Percentiles rank a stretch among this genome's conserved stretches.
These are phyloP conservation scores for Candida palmyrensis DNA, from an alignment of 805 yeast species.

Conservation along the genomic window DNA sequence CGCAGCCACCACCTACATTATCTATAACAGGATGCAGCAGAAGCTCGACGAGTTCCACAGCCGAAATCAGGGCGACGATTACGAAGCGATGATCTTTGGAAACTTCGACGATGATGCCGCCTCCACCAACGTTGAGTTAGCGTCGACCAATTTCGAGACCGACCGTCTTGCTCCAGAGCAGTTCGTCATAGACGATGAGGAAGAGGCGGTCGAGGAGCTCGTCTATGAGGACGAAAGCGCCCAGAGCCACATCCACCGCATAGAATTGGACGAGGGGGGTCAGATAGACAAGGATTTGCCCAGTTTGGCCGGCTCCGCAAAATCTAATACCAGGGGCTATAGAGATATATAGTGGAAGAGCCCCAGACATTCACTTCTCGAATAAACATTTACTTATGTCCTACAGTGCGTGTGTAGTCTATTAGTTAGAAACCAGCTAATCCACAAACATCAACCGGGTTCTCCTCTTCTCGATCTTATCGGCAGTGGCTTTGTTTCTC, in stretches of 20 bases:
- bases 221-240: too few species aligned
- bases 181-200: slow-evolving; percentile 35
- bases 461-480: slow-evolving; percentile 39
- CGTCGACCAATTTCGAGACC: slow-evolving; percentile 32
- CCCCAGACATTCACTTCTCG: too few species aligned
- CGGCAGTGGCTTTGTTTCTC: slow-evolving; percentile 21
- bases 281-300: too few species aligned
- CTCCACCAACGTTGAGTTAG: slow-evolving; percentile 28
- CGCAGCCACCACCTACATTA: slow-evolving; percentile 55
- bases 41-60: slow-evolving; percentile 26
- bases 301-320: too few species aligned
- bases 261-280: too few species aligned
- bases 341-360: too few species aligned
- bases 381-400: too few species aligned
- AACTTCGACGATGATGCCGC: slow-evolving; percentile 34
- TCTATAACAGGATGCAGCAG: slow-evolving; percentile 52
- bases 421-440: slow-evolving; percentile 7
- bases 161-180: too few species aligned
- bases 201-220: too few species aligned
- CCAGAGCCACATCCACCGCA: too few species aligned
- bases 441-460: slow-evolving; percentile 36
- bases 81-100: slow-evolving; percentile 34
- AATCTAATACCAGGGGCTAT: too few species aligned
- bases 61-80: slow-evolving; percentile 7
- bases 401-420: too few species aligned